phyloP scores from a whole-genome alignment of 2,329 filamentous ascomycete genomes.

The Colletotrichum viniferum region DNA sequence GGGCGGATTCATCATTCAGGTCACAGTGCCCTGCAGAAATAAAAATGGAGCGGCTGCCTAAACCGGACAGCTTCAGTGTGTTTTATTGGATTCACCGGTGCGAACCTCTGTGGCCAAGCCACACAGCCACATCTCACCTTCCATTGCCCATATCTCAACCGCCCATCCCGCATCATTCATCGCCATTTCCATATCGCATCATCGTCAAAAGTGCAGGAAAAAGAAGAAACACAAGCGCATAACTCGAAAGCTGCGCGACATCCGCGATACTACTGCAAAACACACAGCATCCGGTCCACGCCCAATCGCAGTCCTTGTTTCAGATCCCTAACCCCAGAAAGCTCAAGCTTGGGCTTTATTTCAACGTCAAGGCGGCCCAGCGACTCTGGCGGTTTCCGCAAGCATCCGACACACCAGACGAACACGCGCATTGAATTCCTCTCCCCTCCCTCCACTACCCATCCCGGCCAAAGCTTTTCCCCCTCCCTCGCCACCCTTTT shows the following conservation, averaged over 20 bases:
- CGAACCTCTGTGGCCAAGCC: neutral
- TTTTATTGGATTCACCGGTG: neutral
- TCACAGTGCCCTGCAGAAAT: neutral
- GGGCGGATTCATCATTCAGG: neutral
- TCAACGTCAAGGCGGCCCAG: constrained; percentile 10
- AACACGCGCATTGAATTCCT: constrained; percentile 4
- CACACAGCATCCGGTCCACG: neutral
- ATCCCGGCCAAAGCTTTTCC: neutral
- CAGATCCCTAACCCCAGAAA: neutral
- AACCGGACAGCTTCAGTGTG: constrained; percentile 5
- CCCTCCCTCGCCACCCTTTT: neutral
- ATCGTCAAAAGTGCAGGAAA: neutral
- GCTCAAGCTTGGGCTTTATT: constrained; percentile 7
- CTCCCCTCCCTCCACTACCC: neutral
- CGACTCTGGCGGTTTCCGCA: neutral
- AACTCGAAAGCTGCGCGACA: neutral
- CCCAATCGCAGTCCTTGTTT: neutral
- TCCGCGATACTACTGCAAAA: neutral
- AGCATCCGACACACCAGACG: neutral
- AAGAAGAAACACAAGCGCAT: neutral
- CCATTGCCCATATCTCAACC: neutral
- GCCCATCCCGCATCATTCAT: neutral
- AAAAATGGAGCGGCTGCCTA: neutral
- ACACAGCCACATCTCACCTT: constrained; percentile 10
- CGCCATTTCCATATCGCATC: neutral